Conservation (phyloP, 768 basidiomycete species). For the Tricholoma matsutake region DNA sequence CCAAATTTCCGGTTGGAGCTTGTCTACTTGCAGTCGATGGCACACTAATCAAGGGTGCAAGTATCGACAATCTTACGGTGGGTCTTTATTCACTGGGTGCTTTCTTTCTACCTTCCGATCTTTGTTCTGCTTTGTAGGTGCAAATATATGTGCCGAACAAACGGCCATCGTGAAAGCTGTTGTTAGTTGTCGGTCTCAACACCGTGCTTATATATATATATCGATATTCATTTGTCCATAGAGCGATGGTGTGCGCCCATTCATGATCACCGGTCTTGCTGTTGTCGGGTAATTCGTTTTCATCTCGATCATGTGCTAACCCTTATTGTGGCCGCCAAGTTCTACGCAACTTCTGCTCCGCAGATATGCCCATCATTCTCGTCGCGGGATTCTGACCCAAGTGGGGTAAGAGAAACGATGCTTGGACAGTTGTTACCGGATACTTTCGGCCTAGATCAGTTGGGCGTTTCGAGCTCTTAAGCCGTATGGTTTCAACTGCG, state of each 20-base stretch:
- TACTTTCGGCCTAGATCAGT: constrained; percentile 84
- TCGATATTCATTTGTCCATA: constrained; percentile 22
- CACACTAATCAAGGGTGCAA: constrained; percentile 76
- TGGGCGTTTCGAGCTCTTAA: constrained; percentile 44
- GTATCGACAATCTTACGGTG: constrained; percentile 95
- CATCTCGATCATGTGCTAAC: neutral
- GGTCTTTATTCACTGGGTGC: neutral
- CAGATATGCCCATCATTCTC: constrained; percentile 69
- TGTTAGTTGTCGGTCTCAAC: constrained; percentile 44
- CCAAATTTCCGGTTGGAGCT: constrained; percentile 91
- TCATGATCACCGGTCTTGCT: constrained; percentile 74
- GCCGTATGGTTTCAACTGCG: no score
- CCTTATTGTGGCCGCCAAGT: constrained; percentile 67
- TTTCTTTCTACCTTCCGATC: neutral
- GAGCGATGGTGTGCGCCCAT: constrained; percentile 76
- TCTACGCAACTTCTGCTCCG: constrained; percentile 79
- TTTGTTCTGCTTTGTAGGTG: constrained; percentile 47
- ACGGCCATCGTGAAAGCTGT: constrained; percentile 92
- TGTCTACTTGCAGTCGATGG: constrained; percentile 72
- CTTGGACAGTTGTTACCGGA: constrained; percentile 74
- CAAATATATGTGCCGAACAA: constrained; percentile 89
- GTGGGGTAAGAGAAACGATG: constrained; percentile 60
- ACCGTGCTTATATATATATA: neutral
- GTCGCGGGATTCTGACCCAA: constrained; percentile 62
- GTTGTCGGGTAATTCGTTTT: constrained; percentile 61